Base-by-base conservation (phyloP, 805 yeast genomes). In the Alloascoidea africana region DNA sequence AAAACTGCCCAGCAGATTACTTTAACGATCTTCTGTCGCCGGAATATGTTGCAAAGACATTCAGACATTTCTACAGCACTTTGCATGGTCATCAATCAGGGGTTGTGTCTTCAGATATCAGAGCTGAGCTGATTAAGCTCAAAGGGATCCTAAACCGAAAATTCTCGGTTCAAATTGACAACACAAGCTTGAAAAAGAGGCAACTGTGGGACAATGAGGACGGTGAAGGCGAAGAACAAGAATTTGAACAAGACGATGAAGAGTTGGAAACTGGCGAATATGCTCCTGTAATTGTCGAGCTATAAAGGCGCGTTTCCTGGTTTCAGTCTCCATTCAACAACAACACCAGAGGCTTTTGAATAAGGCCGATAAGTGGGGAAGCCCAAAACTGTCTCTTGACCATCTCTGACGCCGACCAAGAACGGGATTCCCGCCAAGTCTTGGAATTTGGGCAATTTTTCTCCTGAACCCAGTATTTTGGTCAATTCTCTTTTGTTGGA, bases 1-100 rank as follows among this genome's bases (percentile, higher is more conserved):
- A 48, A 3, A 46, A 52, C 13, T 42, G 64, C 5, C 73, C 75
- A 1, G 50, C 46, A 3, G 75, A 65, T 17, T 70, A 68, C 33
- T 43, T 56, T 16, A 54, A 50, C n/a, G 63, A 60, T 34, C 53
- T 60, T 33, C 37, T 52, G 11, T 54, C 47, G 44, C 3, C 50
- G 38, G 15, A 46, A 33, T 27, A 45, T 36, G 19, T 56, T 43
- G 41, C 40, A 43, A 18, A 40, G 38, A 27, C 33, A 3, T 40
- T 48, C 23, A 38, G 41, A 2, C 37, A 41, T 18, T 36, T 51
- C 5, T 36, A 36, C 14, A 41, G 35, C 18, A 36, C 37, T 2
- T 16, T 40, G 8, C 14, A 11, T 13, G 5, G 15, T 33, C 11
- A 37, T 41, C 4, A 18, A 15, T 17, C 14, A 34, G 13, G 3